These are phyloP conservation scores for Blastosporella zonata DNA, from an alignment of 1,284 basidiomycete species.

Conservation along the genomic window DNA sequence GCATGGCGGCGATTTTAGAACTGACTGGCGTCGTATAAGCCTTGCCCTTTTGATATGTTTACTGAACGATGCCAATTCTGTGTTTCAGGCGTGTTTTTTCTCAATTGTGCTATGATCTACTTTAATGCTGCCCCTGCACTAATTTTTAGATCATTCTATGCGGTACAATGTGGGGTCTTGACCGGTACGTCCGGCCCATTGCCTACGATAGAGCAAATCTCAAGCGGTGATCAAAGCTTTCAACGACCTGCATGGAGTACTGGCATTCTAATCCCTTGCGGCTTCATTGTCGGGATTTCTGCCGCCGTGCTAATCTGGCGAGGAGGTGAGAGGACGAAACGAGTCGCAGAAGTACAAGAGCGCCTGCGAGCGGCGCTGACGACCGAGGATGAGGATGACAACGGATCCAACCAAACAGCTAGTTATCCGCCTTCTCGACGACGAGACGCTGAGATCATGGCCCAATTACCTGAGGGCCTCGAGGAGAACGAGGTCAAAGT, in stretches of 20 bases:
- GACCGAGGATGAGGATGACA: constrained; percentile 32
- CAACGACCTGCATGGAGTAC: constrained; percentile 66
- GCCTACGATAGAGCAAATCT: constrained; percentile 1
- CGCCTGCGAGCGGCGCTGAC: constrained; percentile 69
- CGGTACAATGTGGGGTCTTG: constrained; percentile 82
- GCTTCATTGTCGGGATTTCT: constrained; percentile 80
- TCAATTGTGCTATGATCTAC: background rate
- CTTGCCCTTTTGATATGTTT: constrained; percentile 62
- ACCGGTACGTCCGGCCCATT: constrained; percentile 38
- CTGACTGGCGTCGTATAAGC: constrained; percentile 32
- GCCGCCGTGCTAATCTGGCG: constrained; percentile 78
- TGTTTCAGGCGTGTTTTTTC: constrained; percentile 60
- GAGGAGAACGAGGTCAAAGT: constrained; percentile 23
- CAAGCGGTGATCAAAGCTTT: constrained; percentile 37
- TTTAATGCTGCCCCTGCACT: background rate
- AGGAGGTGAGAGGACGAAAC: constrained; percentile 77
- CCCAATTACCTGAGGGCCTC: constrained; percentile 8
- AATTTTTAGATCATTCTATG: constrained; percentile 57
- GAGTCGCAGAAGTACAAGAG: constrained; percentile 70
- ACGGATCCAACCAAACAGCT: background rate
- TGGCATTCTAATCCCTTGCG: constrained; percentile 70
- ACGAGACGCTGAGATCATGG: constrained; percentile 15
- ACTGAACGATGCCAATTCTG: constrained; percentile 76
- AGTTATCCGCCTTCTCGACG: constrained; percentile 1
- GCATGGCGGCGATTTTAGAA: constrained; percentile 2